Evolutionary conservation across 352 stramenopile genomes (phyloP), one percentile per base, ranked within the genome.

Genomic region (Thraustotheca clavata): DNA sequence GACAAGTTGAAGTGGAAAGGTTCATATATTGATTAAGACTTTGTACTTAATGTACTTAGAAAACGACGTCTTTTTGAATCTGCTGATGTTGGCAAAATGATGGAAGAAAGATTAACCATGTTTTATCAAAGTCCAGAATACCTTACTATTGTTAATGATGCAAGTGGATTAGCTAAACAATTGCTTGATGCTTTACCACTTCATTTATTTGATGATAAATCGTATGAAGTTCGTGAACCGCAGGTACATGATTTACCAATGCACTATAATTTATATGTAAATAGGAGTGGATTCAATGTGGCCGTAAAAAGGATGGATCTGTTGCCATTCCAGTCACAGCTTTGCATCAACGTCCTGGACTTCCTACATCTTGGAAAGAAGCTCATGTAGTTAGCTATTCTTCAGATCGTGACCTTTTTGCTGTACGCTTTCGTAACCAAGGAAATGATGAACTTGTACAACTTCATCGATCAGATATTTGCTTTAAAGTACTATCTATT

Each of bases 171-270:
- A 0, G 76, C 76, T 1, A 81, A 79, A 61, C 59, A 62, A 26
- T 76, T 91, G 38, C 67, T 91, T 18, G 79, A 88, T 18, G 73
- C 55, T 2, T 62, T 94, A 36, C 79, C 71, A 26, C 67, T 94
- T 4, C 71, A 88, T 36, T 46, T 79, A 24, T 94, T 94, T 29
- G 85, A 94, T 62, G 85, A 94, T 32, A 79, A 86, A 26, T 91
- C 76, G 55, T 94, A 78, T 61, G 85, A 94, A 61, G 76, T 84
- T 9, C 80, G 87, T 39, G 72, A 71, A 20, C 72, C 79, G 0
- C 55, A 73, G 55, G 55, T 62, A 9, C 29, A 34, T 1, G 18
- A 40, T 20, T 8, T 20, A 2, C 2, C 46, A 54, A 12, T 20
- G 46, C n/a, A 18, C 46, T 54, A 2, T 54, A 3, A 14, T 35